These are phyloP conservation scores for Fusarium nodosum DNA, from an alignment of 2,329 filamentous ascomycete genomes.

Conservation along the genomic window DNA sequence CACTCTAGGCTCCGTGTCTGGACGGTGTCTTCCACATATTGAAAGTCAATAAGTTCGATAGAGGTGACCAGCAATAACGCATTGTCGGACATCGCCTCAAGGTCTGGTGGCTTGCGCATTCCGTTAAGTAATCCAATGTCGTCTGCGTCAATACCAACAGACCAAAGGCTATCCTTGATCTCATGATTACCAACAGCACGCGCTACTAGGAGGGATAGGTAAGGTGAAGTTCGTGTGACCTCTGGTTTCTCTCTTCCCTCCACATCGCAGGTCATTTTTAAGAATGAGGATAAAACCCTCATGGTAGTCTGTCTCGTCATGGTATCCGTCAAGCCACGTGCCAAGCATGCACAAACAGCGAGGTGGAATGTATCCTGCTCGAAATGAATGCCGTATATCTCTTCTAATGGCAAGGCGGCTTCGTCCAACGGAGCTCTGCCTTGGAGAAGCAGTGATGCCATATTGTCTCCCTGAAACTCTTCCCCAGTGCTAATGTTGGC, in stretches of 20 bases:
- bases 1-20: constrained; percentile 71
- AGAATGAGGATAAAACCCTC: constrained; percentile 72
- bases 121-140: constrained; percentile 49
- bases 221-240: constrained; percentile 63
- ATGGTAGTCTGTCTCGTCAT: constrained; percentile 71
- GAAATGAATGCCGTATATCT: constrained; percentile 76
- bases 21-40: constrained; percentile 72
- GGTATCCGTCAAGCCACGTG: constrained; percentile 73
- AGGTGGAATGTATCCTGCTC: constrained; percentile 75
- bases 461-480: constrained; percentile 70
- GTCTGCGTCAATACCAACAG: constrained; percentile 65
- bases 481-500: constrained; percentile 73
- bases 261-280: constrained; percentile 56
- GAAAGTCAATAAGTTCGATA: constrained; percentile 76
- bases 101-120: constrained; percentile 48
- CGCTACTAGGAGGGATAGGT: constrained; percentile 71
- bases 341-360: constrained; percentile 73
- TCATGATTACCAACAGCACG: constrained; percentile 70
- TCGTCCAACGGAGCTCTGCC: constrained; percentile 72
- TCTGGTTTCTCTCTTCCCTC: constrained; percentile 27
- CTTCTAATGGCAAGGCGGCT: constrained; percentile 72
- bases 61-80: constrained; percentile 73
- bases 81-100: constrained; percentile 68
- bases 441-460: constrained; percentile 72
- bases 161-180: constrained; percentile 73